phyloP scores from a whole-genome alignment of 208 protist genomes.

The Pavlovales sp. region DNA sequence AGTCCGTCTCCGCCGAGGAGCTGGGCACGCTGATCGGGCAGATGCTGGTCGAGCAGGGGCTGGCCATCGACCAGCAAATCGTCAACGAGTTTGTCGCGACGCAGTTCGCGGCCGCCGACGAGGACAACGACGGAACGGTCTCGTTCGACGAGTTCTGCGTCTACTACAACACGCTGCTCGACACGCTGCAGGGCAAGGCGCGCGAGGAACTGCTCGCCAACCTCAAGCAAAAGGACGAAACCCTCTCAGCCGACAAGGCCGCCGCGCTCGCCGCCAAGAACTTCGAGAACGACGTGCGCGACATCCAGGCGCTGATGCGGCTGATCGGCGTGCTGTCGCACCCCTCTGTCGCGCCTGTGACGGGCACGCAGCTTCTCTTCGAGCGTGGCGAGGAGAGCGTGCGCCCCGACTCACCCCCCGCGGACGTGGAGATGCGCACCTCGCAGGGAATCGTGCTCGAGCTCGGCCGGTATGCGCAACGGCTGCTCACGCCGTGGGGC shows the following conservation, averaged over 20 bases:
- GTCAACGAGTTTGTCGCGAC: not conserved
- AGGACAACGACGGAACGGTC: not conserved
- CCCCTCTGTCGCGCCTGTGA: not conserved
- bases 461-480: not conserved
- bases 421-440: not conserved
- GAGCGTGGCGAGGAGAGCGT: not conserved
- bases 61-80: not conserved
- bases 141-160: slow-evolving; percentile 2
- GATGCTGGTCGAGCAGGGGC: not conserved
- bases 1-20: not conserved
- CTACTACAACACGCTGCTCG: slow-evolving; percentile 10
- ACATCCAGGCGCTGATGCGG: not conserved
- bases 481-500: slow-evolving; percentile 9
- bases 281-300: not conserved
- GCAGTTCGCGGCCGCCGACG: not conserved
- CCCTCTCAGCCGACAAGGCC: not conserved
- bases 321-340: not conserved
- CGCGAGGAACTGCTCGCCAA: not conserved
- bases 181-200: not conserved
- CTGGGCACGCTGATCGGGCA: not conserved
- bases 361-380: not conserved
- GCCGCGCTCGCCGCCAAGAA: not conserved
- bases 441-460: slow-evolving; percentile 5
- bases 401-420: not conserved
- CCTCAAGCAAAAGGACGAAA: not conserved